Percentiles rank a stretch among this genome's conserved stretches.
Evolutionary conservation across 805 yeast species (phyloP).

Genomic region (Lachancea quebecensis): DNA sequence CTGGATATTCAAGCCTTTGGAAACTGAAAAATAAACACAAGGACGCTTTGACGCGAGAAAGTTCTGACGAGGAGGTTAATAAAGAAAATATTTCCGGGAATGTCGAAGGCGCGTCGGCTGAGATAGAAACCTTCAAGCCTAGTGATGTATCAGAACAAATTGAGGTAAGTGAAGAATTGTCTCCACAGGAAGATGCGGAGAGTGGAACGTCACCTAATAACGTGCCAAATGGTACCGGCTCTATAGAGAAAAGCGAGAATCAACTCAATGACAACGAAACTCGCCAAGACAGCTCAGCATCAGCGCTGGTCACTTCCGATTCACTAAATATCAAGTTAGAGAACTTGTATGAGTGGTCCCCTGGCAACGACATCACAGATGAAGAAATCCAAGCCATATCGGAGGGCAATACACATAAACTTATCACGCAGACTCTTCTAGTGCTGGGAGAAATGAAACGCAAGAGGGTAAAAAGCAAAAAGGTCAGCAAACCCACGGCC

Average conservation of each 20-base stretch:
- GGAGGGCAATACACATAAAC: slow-evolving; percentile 36
- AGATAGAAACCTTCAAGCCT: no score
- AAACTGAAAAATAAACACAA: slow-evolving; percentile 2
- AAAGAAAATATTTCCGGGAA: no score
- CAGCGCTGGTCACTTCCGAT: not conserved
- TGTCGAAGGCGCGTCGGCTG: no score
- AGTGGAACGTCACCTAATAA: no score
- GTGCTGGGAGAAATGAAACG: slow-evolving; percentile 47
- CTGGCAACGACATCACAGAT: slow-evolving; percentile 40
- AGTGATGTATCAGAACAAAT: no score
- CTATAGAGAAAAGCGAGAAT: not conserved
- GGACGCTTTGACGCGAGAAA: slow-evolving; percentile 6
- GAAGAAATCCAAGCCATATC: slow-evolving; percentile 46
- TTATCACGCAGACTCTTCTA: slow-evolving; percentile 39
- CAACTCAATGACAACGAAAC: not conserved
- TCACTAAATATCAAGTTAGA: slow-evolving; percentile 28
- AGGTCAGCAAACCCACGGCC: slow-evolving; percentile 33
- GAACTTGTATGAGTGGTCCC: slow-evolving; percentile 45
- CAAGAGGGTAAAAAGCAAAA: slow-evolving; percentile 32
- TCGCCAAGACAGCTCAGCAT: slow-evolving; percentile 1
- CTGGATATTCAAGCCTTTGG: slow-evolving; percentile 39
- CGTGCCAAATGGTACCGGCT: no score
- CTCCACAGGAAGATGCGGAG: no score
- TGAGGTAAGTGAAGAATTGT: no score
- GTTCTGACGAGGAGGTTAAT: no score